Evolutionary conservation across 441 rosid species (phyloP).

Genomic region (Gossypium lobatum): DNA sequence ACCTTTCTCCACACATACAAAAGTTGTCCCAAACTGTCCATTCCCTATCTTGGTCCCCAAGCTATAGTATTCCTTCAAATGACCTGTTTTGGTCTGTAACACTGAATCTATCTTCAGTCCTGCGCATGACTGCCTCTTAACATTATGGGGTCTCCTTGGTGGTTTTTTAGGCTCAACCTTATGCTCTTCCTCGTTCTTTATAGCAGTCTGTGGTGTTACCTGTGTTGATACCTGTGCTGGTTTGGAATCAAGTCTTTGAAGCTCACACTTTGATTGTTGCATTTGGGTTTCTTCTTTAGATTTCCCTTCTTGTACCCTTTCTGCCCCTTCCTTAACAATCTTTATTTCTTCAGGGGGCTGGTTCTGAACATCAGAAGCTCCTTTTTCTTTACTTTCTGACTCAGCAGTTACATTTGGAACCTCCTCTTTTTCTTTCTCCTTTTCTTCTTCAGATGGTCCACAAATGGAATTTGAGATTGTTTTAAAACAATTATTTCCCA

Average conservation of each 20-base stretch:
- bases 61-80: constrained; percentile 45
- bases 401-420: not conserved
- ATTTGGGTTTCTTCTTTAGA: constrained; percentile 18
- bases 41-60: constrained; percentile 53
- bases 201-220: not conserved
- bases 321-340: constrained; percentile 40
- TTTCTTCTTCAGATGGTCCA: constrained; percentile 20
- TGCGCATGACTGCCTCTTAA: constrained; percentile 41
- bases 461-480: constrained; percentile 32
- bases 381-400: constrained; percentile 20
- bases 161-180: constrained; percentile 20
- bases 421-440: constrained; percentile 12
- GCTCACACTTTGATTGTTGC: not conserved
- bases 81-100: constrained; percentile 40
- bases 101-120: constrained; percentile 44
- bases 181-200: constrained; percentile 14
- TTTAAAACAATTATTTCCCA: constrained; percentile 56
- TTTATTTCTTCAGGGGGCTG: constrained; percentile 39
- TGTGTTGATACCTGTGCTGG: not conserved
- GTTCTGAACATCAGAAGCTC: constrained; percentile 24
- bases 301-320: constrained; percentile 12
- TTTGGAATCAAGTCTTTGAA: constrained; percentile 3
- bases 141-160: constrained; percentile 32
- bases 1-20: constrained; percentile 34
- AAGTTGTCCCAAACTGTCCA: constrained; percentile 67